Conservation (phyloP, 345 rosid genomes). For the Syzygium aromaticum region DNA sequence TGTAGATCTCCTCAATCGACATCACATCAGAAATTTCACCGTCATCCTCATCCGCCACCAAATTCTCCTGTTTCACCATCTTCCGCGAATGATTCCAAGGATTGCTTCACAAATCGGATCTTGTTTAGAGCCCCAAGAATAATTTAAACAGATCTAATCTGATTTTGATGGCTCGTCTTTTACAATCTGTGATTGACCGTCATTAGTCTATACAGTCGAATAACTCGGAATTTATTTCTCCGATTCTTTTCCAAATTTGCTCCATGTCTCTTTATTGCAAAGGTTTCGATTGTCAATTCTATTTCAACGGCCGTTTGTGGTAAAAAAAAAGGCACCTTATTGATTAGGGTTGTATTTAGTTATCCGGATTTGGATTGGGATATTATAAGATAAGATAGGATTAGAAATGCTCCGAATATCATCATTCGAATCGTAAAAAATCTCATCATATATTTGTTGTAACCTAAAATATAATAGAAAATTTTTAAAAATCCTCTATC, state of each 20-base stretch:
- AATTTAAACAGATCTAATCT: neutral
- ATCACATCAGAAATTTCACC: slow-evolving; percentile 74
- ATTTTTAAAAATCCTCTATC: neutral
- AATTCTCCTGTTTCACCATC: neutral
- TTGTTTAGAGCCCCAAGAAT: neutral
- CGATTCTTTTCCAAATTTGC: neutral
- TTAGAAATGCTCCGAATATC: neutral
- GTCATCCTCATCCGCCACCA: slow-evolving; percentile 51
- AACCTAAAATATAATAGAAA: neutral
- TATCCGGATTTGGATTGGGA: fast-evolving
- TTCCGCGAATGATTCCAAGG: neutral
- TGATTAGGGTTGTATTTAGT: neutral
- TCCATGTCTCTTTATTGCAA: neutral
- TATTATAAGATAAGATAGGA: neutral
- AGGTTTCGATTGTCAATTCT: neutral
- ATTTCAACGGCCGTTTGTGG: neutral
- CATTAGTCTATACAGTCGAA: neutral
- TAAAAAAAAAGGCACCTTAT: neutral
- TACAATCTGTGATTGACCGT: neutral
- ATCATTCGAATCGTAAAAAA: neutral
- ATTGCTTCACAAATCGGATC: neutral
- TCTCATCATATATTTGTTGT: neutral
- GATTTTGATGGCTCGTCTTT: neutral
- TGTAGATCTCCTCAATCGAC: slow-evolving; percentile 45
- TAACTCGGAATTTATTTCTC: neutral